Conservation (phyloP, 2,329 filamentous ascomycete species). For the Colletotrichum sp. region DNA sequence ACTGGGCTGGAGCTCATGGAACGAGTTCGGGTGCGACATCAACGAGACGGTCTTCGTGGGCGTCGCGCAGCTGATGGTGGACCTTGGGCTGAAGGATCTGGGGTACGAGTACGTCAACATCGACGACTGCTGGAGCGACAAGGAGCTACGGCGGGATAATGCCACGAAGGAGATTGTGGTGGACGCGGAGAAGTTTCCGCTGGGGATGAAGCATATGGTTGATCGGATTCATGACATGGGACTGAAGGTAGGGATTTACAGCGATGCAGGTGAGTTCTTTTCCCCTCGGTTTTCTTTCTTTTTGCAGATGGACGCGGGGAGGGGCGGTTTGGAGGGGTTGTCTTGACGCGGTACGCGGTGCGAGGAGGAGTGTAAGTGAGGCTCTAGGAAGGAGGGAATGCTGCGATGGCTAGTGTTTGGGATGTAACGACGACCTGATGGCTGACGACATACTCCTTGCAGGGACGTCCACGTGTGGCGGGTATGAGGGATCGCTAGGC, state of each 20-base stretch:
- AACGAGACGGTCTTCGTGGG: conserved; percentile 52
- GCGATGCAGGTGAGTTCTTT: conserved; percentile 49
- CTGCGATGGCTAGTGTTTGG: background rate
- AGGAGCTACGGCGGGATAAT: conserved; percentile 42
- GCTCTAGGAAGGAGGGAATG: background rate
- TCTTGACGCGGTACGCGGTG: background rate
- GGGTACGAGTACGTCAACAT: conserved; percentile 66
- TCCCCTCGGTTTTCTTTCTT: too few relatives aligned
- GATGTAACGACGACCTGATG: background rate
- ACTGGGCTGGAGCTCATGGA: conserved; percentile 58
- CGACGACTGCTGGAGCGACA: conserved; percentile 66
- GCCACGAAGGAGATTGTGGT: conserved; percentile 48
- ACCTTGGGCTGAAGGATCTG: conserved; percentile 53
- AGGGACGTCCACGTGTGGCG: conserved; percentile 52
- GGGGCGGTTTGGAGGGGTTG: background rate
- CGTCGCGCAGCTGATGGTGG: conserved; percentile 51
- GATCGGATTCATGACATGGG: conserved; percentile 59
- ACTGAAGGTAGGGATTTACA: conserved; percentile 69
- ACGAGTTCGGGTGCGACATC: conserved; percentile 56
- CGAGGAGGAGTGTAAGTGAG: background rate
- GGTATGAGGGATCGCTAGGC: conserved; percentile 61
- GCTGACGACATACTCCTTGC: background rate
- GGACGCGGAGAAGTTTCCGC: conserved; percentile 58
- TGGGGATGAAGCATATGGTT: conserved; percentile 60
- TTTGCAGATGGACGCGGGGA: background rate